phyloP scores from a whole-genome alignment of 108 stramenopile genomes.

The Pseudonitzschia multiseries region DNA sequence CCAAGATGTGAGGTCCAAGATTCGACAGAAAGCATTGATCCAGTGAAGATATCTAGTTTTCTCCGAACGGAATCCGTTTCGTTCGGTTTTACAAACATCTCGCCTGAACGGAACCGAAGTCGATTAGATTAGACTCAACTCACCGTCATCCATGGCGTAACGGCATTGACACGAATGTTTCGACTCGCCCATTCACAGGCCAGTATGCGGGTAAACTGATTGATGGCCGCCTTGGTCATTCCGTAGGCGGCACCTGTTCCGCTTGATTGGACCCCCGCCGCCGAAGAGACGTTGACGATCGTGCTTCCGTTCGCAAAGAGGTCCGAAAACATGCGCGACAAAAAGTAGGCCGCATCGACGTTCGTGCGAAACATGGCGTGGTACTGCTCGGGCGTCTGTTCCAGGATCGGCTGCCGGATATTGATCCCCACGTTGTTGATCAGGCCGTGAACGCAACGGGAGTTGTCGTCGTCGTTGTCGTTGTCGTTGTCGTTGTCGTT shows the following conservation, averaged over 20 bases:
- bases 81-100: no score
- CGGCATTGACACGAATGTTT: constrained; percentile 86
- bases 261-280: constrained; percentile 74
- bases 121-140: background rate
- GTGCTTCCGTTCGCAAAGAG: constrained; percentile 48
- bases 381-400: constrained; percentile 82
- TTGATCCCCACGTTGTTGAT: constrained; percentile 94
- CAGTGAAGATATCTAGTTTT: no score
- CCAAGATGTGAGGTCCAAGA: background rate
- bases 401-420: constrained; percentile 66
- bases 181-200: constrained; percentile 84
- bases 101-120: no score
- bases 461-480: constrained; percentile 8
- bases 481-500: constrained; percentile 4
- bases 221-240: constrained; percentile 85
- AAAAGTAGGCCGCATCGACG: constrained; percentile 71
- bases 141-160: constrained; percentile 83
- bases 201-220: constrained; percentile 69
- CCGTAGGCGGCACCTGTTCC: constrained; percentile 87
- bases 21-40: no score
- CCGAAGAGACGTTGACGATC: constrained; percentile 86
- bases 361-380: constrained; percentile 73
- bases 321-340: constrained; percentile 37
- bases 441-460: constrained; percentile 68
- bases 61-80: no score